Conservation (phyloP, 306 rosid species). For the Phaseolus lunatus region DNA sequence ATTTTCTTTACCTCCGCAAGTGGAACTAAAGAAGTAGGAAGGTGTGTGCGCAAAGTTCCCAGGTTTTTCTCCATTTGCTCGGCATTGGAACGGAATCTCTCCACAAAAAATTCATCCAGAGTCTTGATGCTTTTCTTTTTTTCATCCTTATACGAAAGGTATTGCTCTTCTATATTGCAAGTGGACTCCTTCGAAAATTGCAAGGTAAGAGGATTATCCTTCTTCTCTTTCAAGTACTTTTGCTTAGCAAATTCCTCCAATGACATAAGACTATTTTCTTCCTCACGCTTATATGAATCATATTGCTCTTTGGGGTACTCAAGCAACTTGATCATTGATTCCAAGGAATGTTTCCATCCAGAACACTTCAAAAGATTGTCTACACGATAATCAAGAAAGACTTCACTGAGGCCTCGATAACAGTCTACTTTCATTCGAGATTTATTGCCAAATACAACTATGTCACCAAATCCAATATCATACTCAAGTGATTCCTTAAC, state of each 20-base stretch:
- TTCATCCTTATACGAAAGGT: constrained; percentile 17
- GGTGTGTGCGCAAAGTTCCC: constrained; percentile 48
- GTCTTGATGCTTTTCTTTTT: constrained; percentile 14
- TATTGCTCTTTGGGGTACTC: constrained; percentile 46
- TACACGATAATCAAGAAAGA: constrained; percentile 48
- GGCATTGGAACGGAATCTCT: constrained; percentile 14
- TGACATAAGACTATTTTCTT: neutral
- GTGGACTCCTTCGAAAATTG: constrained; percentile 10
- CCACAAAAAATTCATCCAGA: constrained; percentile 42
- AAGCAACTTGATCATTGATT: constrained; percentile 51
- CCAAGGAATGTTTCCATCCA: constrained; percentile 49
- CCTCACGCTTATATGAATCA: constrained; percentile 27
- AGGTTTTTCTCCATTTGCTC: constrained; percentile 24
- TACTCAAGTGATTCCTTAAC: constrained; percentile 25
- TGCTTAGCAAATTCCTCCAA: constrained; percentile 35
- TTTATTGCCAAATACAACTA: constrained; percentile 54
- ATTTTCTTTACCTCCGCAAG: constrained; percentile 39
- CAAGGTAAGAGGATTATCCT: constrained; percentile 26
- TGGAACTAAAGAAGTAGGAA: constrained; percentile 61
- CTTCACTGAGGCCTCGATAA: constrained; percentile 20
- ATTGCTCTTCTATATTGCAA: constrained; percentile 6
- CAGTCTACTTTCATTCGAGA: constrained; percentile 51
- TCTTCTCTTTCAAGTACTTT: neutral
- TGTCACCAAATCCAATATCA: constrained; percentile 53
- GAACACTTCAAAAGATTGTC: constrained; percentile 41